A percentile compares a stretch with the other conserved stretches of the same genome.
Evolutionary conservation across 305 asterid genomes (phyloP).

Genomic region (Fraxinus baroniana): DNA sequence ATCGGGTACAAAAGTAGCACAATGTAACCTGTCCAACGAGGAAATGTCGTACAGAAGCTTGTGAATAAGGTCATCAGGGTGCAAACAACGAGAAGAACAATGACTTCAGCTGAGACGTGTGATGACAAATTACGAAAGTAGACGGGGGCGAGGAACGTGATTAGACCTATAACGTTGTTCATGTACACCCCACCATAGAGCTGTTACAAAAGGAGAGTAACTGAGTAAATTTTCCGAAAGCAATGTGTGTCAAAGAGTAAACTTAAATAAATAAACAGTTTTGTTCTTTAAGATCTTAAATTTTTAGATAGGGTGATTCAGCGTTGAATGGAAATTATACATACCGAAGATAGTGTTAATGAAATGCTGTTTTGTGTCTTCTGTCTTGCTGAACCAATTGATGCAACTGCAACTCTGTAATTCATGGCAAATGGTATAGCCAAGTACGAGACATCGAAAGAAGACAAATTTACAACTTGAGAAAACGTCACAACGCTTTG

Average conservation of each 20-base stretch:
- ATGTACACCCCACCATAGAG: conserved; percentile 51
- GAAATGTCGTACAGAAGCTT: conserved; percentile 42
- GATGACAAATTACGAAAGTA: conserved; percentile 33
- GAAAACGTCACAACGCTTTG: conserved; percentile 33
- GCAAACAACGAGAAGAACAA: conserved; percentile 40
- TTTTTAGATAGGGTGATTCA: background rate
- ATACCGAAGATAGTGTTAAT: conserved; percentile 50
- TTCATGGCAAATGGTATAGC: conserved; percentile 46
- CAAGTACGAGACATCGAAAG: conserved; percentile 47
- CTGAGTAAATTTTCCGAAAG: background rate
- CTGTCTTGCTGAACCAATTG: conserved; percentile 45
- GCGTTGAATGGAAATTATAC: background rate
- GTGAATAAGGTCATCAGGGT: conserved; percentile 33
- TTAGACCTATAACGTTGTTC: conserved; percentile 47
- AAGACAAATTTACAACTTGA: conserved; percentile 35
- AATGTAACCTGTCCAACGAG: conserved; percentile 50
- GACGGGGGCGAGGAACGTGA: conserved; percentile 48
- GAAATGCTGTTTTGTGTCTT: conserved; percentile 43
- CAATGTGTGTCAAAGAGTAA: background rate
- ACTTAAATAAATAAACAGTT: too few species aligned
- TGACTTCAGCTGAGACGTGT: conserved; percentile 35
- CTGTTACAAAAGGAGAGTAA: conserved; percentile 29
- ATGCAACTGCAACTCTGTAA: conserved; percentile 34
- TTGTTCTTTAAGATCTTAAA: background rate
- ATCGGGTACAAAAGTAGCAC: conserved; percentile 41